Evolutionary conservation across 192 early-diverging fungal genomes (phyloP), one percentile per base, ranked within the genome.

Genomic region (Thamnidium elegans): DNA sequence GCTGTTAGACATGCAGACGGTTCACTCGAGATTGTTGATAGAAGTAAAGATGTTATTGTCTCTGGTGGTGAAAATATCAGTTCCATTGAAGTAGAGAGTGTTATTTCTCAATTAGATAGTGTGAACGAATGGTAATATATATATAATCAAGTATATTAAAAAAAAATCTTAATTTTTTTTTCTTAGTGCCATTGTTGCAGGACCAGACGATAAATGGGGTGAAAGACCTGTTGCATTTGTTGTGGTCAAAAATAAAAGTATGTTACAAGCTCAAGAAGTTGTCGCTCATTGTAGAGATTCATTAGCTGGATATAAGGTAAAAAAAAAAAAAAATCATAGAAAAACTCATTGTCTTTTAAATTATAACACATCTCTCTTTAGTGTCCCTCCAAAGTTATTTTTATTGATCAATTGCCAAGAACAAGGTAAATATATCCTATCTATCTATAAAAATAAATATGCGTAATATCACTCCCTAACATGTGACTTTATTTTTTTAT

Each of bases 41-140:
- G 86, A 17, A 56, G 70, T 51, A 87, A 87, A 56, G 86, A 87
- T 39, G 79, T 87, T 19, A 84, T 87, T 43, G 83, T 87, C 54
- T 80, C 78, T 26, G 85, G 85, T 9, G 86, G 84, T 4, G 84
- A 86, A 46, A 86, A 86, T 51, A 78, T 86, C 47, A 79, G 79
- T 0, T 81, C 81, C 0, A 62, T 86, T 21, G 84, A 82, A 32
- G 76, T 87, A 7, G 86, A 87, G 55, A 73, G 74, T 11, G 77
- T 71, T 10, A 72, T 86, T 58, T 67, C 78, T 19, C 54, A 74
- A 13, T 74, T 83, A 50, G 68, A 77, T 19, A 32, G 73, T 8
- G 79, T 87, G 14, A 58, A 81, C 9, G 87, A 88, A 60, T 74
- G 73, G 71, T 72, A 67, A 63, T 21, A 21, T 14, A 13, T 43